Evolutionary conservation across 768 basidiomycete genomes (phyloP).

Genomic region (Boletus tomentosulus): DNA sequence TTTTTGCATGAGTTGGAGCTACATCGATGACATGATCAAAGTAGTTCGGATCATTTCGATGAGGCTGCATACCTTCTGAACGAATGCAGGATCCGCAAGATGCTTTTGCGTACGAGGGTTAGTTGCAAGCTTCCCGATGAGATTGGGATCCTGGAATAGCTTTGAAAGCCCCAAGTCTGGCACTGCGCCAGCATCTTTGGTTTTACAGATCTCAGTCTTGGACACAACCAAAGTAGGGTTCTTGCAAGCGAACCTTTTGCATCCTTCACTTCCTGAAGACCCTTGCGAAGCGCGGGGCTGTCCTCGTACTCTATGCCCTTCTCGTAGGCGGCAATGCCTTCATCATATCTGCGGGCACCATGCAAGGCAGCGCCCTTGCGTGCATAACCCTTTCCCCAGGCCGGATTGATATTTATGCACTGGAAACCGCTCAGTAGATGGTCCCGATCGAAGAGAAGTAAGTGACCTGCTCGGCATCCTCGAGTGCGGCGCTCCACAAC

Average conservation of each 20-base stretch:
- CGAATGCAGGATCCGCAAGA: slow-evolving; percentile 78
- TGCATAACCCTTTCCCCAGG: slow-evolving; percentile 88
- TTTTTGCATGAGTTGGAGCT: slow-evolving; percentile 66
- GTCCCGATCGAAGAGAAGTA: neutral
- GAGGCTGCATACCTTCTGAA: slow-evolving; percentile 49
- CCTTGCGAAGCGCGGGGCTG: slow-evolving; percentile 77
- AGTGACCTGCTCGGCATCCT: slow-evolving; percentile 84
- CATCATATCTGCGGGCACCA: slow-evolving; percentile 71
- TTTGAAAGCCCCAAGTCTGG: slow-evolving; percentile 62
- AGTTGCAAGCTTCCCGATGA: slow-evolving; percentile 76
- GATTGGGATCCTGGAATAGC: slow-evolving; percentile 80
- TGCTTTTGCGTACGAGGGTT: slow-evolving; percentile 86
- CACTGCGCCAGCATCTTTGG: slow-evolving; percentile 35
- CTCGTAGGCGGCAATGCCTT: slow-evolving; percentile 83
- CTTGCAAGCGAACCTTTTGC: slow-evolving; percentile 58
- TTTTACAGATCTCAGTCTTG: slow-evolving; percentile 18
- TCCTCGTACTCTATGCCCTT: slow-evolving; percentile 78
- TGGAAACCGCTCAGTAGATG: slow-evolving; percentile 27
- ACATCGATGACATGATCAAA: neutral
- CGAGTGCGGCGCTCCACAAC: slow-evolving; percentile 68
- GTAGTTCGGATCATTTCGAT: neutral
- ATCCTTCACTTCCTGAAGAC: slow-evolving; percentile 82
- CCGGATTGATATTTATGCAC: slow-evolving; percentile 76
- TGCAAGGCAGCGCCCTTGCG: slow-evolving; percentile 93
- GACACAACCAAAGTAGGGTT: neutral